These are phyloP conservation scores for Fraxinus velutina DNA, from an alignment of 305 asterid species.

Conservation along the genomic window DNA sequence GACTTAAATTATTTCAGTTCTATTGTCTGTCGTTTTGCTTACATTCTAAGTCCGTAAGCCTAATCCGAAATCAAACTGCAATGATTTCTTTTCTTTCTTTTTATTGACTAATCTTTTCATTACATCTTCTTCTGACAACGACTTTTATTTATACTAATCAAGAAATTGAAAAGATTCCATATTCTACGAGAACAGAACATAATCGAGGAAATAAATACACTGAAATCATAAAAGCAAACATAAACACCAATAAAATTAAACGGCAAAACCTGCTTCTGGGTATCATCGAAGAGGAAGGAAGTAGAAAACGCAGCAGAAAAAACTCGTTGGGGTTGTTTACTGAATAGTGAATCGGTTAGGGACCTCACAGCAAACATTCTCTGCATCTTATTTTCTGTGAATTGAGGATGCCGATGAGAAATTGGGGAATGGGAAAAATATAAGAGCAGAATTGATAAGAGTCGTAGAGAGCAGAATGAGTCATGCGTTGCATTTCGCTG, in stretches of 20 bases:
- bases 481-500: neutral
- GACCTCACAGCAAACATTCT: constrained; percentile 53
- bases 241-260: neutral
- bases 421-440: neutral
- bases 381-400: constrained; percentile 39
- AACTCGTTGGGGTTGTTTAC: constrained; percentile 29
- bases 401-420: neutral
- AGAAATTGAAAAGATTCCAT: neutral
- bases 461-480: neutral
- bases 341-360: constrained; percentile 42
- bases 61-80: neutral
- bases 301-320: constrained; percentile 54
- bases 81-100: neutral
- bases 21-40: neutral
- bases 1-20: neutral
- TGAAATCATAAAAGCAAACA: neutral
- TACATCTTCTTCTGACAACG: neutral
- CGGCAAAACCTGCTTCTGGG: constrained; percentile 66
- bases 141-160: neutral
- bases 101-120: neutral
- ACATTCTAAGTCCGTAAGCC: neutral
- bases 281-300: constrained; percentile 77
- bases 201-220: neutral
- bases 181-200: neutral
- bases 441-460: neutral